Evolutionary conservation across 148 eudicot genomes (phyloP).

Genomic region (Silene uniflora): DNA sequence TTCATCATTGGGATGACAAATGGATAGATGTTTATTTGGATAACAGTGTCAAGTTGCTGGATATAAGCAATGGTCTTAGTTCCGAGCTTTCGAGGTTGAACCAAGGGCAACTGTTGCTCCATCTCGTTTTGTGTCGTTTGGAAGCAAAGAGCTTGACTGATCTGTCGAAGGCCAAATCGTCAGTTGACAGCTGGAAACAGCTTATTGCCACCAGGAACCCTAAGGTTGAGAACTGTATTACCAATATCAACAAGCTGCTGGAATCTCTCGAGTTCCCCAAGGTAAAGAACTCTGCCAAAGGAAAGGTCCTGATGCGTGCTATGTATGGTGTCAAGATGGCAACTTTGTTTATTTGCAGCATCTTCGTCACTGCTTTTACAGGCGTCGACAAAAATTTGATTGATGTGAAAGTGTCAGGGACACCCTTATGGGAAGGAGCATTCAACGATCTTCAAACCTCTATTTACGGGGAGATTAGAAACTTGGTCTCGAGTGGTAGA

Average conservation of each 20-base stretch:
- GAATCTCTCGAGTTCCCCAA: constrained; percentile 64
- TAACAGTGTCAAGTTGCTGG: constrained; percentile 75
- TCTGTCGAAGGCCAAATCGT: constrained; percentile 41
- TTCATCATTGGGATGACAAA: constrained; percentile 76
- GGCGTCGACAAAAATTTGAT: constrained; percentile 51
- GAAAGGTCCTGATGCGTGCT: constrained; percentile 77
- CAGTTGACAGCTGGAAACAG: constrained; percentile 71
- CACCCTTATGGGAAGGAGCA: constrained; percentile 63
- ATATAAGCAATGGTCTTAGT: constrained; percentile 65
- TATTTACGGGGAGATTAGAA: constrained; percentile 55
- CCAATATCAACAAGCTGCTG: constrained; percentile 45
- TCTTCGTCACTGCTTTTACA: constrained; percentile 60
- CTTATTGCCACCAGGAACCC: constrained; percentile 50
- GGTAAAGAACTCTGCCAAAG: constrained; percentile 77
- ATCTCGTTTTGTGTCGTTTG: constrained; percentile 46
- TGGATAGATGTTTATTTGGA: constrained; percentile 93
- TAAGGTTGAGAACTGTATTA: constrained; percentile 54
- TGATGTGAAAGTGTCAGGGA: constrained; percentile 44
- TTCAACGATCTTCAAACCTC: constrained; percentile 50
- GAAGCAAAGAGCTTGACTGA: constrained; percentile 31
- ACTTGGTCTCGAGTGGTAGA: constrained; percentile 32
- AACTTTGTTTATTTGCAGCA: constrained; percentile 56
- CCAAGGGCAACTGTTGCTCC: constrained; percentile 70
- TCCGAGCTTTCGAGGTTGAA: constrained; percentile 66
- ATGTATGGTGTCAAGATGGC: constrained; percentile 79